Conservation (phyloP, 345 rosid genomes). For the Gynandropsis gynandra region DNA sequence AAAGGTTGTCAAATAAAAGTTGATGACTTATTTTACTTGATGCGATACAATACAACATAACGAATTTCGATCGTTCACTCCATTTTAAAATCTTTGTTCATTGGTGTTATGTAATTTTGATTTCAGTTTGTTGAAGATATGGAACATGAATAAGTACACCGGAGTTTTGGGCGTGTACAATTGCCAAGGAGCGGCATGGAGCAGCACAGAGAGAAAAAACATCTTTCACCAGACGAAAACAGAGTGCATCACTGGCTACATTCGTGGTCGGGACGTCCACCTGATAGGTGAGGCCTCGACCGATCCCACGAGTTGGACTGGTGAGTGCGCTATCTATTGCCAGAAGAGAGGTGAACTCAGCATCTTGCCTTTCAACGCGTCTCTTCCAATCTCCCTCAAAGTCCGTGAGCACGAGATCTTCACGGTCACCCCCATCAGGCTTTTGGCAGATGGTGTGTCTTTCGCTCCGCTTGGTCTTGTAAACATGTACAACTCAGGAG, state of each 20-base stretch:
- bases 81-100: background rate
- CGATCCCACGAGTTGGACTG: constrained; percentile 47
- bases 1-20: no score
- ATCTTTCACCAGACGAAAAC: constrained; percentile 54
- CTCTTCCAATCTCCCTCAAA: constrained; percentile 72
- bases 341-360: constrained; percentile 26
- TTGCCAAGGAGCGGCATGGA: constrained; percentile 99
- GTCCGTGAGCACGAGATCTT: constrained; percentile 59
- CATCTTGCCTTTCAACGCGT: constrained; percentile 49
- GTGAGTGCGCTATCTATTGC: constrained; percentile 57
- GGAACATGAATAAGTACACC: constrained; percentile 97
- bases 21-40: no score
- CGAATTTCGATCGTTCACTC: no score
- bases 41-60: no score
- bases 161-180: constrained; percentile 86
- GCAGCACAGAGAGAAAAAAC: constrained; percentile 55
- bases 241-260: constrained; percentile 43
- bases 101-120: constrained; percentile 5
- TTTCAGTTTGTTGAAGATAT: constrained; percentile 84
- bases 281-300: constrained; percentile 64
- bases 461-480: constrained; percentile 44
- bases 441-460: constrained; percentile 32
- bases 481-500: constrained; percentile 86
- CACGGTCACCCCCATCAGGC: constrained; percentile 62
- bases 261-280: constrained; percentile 70